Conservation (phyloP, 2,329 filamentous ascomycete species). For the Trichoderma endophyticum region DNA sequence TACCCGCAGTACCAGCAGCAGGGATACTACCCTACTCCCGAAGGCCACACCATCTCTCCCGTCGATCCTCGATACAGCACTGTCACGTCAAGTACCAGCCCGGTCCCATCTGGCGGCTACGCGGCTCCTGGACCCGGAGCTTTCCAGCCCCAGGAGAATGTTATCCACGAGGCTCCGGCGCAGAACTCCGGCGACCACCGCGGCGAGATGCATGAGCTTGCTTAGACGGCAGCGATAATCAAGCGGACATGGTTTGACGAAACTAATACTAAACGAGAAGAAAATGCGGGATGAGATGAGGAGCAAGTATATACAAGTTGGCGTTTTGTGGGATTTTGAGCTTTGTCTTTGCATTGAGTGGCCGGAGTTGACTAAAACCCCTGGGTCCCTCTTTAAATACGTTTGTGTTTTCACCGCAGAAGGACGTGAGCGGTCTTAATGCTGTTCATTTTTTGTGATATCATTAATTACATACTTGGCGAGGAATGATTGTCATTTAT, state of each 20-base stretch:
- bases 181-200: slow-evolving; percentile 36
- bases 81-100: slow-evolving; percentile 22
- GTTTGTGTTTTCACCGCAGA: not conserved
- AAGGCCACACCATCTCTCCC: slow-evolving; percentile 9
- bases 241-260: not conserved
- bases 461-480: not conserved
- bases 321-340: slow-evolving; percentile 8
- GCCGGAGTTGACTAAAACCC: slow-evolving; percentile 11
- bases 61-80: slow-evolving; percentile 25
- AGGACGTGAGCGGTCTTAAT: not conserved
- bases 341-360: slow-evolving; percentile 9
- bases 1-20: slow-evolving; percentile 23
- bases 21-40: slow-evolving; percentile 1
- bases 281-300: not conserved
- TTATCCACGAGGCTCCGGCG: slow-evolving; percentile 40
- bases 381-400: not conserved
- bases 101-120: slow-evolving; percentile 22
- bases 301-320: slow-evolving; percentile 1
- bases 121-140: slow-evolving; percentile 21
- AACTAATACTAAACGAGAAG: not conserved
- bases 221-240: slow-evolving; percentile 22
- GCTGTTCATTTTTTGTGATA: not conserved
- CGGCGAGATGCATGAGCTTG: slow-evolving; percentile 42
- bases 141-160: slow-evolving; percentile 26
- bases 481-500: not conserved